A percentile compares a stretch with the other conserved stretches of the same genome.
phyloP scores from a whole-genome alignment of 108 stramenopile genomes.

The Discostella pseudostelligera region DNA sequence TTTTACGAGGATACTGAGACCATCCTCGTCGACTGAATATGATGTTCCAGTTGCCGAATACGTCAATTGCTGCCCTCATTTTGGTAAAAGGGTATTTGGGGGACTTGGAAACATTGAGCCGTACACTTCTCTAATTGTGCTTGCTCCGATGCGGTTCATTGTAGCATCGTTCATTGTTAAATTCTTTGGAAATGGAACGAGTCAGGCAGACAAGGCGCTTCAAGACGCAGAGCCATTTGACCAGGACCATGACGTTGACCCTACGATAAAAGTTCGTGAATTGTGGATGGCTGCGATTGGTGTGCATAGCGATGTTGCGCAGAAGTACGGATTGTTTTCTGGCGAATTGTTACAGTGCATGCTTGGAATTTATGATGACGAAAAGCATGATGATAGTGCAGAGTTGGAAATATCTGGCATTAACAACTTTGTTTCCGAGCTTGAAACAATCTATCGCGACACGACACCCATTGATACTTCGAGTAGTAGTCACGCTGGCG shows the following conservation, averaged over 20 bases:
- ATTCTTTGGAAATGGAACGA: slow-evolving; percentile 18
- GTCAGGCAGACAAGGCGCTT: slow-evolving; percentile 7
- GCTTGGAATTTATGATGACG: slow-evolving; percentile 66
- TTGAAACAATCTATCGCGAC: neutral
- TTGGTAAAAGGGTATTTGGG: slow-evolving; percentile 63
- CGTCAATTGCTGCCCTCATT: slow-evolving; percentile 41
- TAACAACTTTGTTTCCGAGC: slow-evolving; percentile 7
- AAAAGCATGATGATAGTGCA: neutral
- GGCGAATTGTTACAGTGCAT: slow-evolving; percentile 77
- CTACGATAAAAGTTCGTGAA: slow-evolving; percentile 42
- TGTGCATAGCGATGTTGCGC: slow-evolving; percentile 69
- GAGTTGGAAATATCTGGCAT: too few species aligned
- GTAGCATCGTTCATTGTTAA: slow-evolving; percentile 30
- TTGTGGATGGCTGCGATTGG: slow-evolving; percentile 75
- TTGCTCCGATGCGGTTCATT: slow-evolving; percentile 61
- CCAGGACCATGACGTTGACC: slow-evolving; percentile 41
- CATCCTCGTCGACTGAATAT: neutral
- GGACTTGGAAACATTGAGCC: slow-evolving; percentile 81
- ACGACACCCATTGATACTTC: neutral
- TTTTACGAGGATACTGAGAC: slow-evolving; percentile 10
- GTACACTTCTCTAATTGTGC: slow-evolving; percentile 61
- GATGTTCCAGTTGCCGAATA: neutral
- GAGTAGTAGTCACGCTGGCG: neutral
- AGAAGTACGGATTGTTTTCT: slow-evolving; percentile 74
- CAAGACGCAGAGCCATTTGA: slow-evolving; percentile 13